Evolutionary conservation across 2,329 filamentous ascomycete species (phyloP).

Genomic region (Colletotrichum camelliae): DNA sequence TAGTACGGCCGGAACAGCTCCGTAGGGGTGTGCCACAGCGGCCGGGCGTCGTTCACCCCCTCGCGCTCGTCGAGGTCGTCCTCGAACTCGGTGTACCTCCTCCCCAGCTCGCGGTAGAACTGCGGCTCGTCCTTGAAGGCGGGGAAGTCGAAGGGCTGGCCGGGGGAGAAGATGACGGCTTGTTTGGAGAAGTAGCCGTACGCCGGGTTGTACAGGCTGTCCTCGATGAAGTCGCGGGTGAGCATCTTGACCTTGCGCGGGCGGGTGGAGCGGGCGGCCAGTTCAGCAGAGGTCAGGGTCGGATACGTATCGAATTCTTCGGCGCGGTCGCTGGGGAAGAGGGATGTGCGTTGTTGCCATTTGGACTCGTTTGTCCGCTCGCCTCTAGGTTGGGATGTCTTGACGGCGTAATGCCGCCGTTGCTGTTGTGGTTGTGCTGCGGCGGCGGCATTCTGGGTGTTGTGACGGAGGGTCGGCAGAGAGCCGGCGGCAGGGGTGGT

Average conservation of each 20-base stretch:
- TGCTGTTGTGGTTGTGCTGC: constrained; percentile 23
- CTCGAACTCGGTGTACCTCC: constrained; percentile 89
- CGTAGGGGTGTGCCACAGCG: constrained; percentile 98
- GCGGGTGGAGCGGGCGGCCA: constrained; percentile 75
- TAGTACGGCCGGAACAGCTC: constrained; percentile 97
- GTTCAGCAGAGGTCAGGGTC: constrained; percentile 80
- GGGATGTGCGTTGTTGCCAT: constrained; percentile 85
- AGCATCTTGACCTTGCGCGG: constrained; percentile 95
- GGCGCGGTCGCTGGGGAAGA: constrained; percentile 77
- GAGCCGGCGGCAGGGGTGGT: constrained; percentile 26
- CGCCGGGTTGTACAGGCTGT: constrained; percentile 91
- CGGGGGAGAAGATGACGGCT: constrained; percentile 93
- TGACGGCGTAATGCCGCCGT: constrained; percentile 31
- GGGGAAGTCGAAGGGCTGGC: constrained; percentile 89
- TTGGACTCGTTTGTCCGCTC: constrained; percentile 65
- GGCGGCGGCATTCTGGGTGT: neutral
- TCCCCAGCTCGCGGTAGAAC: constrained; percentile 78
- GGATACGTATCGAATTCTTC: constrained; percentile 85
- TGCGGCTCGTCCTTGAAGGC: constrained; percentile 81
- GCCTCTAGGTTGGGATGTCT: neutral
- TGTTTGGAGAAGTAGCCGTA: constrained; percentile 98
- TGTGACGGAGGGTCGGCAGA: neutral
- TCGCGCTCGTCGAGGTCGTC: constrained; percentile 79
- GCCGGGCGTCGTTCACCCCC: constrained; percentile 73
- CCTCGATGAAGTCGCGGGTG: constrained; percentile 96